Base-by-base conservation (phyloP, 2,329 filamentous ascomycete genomes). In the Verticillium albo-atrum region DNA sequence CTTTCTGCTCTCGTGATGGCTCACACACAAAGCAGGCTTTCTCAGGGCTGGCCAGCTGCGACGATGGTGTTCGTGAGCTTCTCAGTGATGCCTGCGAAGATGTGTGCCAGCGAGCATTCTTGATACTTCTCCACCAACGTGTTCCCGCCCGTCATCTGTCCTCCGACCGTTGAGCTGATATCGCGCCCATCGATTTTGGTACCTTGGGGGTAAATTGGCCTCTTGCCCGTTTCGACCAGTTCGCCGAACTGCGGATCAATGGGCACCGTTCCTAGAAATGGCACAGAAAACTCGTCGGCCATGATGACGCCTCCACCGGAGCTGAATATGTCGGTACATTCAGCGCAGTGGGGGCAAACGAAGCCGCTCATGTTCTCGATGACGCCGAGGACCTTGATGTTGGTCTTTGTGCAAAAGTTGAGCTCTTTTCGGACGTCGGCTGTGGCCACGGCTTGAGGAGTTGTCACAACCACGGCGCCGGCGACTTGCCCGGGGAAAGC, bases 291-390 rank as follows among this genome's bases (percentile, higher is more conserved):
- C 66, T 98, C 92, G 54, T 85, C 78, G 6, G 94, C 92, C 92
- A 99, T 97, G 26, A 90, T 83, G 72, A 91, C 81, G 7, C 95
- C 95, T 3, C 95, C 95, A 4, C 95, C 95, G 58, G 90, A 93
- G 56, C 89, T 92, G 72, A 99, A 99, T 56, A 98, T 85, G 74
- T 98, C 91, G 57, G 91, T 97, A 75, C 94, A 96, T 72, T 97
- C 92, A 55, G 84, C 84, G 73, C 87, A 90, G 69, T 89, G 84
- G 6, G 87, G 87, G 70, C 91, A 95, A n/a, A 95, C 89, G 67
- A 91, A 96, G 2, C 91, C 91, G 65, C 88, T 89, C 95, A 99
- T 98, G 72, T 99, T 99, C 77, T 99, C 95, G 53, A 99, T 84
- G 1, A 99, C 93, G 0, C 95, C 95, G 12, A 98, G 79, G 35